Evolutionary conservation across 176 grass and related monocot species (phyloP).

Genomic region (Eragrostis nindensis): DNA sequence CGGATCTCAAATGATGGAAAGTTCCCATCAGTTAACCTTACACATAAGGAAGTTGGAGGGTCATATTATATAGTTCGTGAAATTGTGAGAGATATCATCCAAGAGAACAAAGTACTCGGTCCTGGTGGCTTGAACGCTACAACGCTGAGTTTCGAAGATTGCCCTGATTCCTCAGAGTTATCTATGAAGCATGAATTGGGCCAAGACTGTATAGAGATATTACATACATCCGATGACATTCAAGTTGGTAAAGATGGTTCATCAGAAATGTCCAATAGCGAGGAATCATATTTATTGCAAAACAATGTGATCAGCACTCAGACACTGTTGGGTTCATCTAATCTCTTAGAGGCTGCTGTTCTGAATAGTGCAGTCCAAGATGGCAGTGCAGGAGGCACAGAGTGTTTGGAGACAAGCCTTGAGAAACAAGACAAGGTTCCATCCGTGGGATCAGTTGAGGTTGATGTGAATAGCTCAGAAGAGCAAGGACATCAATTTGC

Average conservation of each 20-base stretch:
- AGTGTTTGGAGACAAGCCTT: constrained; percentile 27
- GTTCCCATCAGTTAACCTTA: constrained; percentile 92
- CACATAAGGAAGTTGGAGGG: constrained; percentile 96
- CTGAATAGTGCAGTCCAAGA: constrained; percentile 36
- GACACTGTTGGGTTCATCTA: constrained; percentile 24
- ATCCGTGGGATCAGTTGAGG: background rate
- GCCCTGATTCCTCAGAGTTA: constrained; percentile 36
- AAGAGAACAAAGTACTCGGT: constrained; percentile 91
- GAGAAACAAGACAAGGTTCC: constrained; percentile 33
- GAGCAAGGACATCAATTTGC: constrained; percentile 30
- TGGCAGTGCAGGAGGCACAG: constrained; percentile 18
- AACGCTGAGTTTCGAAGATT: constrained; percentile 66
- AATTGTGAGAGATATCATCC: constrained; percentile 93
- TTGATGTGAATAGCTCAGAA: constrained; percentile 31
- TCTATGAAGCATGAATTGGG: constrained; percentile 25
- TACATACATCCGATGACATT: constrained; percentile 8
- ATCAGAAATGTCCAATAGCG: constrained; percentile 9
- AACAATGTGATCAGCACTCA: constrained; percentile 33
- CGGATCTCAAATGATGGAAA: constrained; percentile 67
- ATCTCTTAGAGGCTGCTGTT: constrained; percentile 40
- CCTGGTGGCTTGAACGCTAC: constrained; percentile 77
- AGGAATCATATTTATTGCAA: constrained; percentile 33
- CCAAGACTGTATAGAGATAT: constrained; percentile 37
- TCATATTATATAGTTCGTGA: constrained; percentile 96
- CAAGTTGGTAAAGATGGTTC: constrained; percentile 17